phyloP scores from a whole-genome alignment of 2,329 filamentous ascomycete genomes.

The Aspergillus costaricaensis region DNA sequence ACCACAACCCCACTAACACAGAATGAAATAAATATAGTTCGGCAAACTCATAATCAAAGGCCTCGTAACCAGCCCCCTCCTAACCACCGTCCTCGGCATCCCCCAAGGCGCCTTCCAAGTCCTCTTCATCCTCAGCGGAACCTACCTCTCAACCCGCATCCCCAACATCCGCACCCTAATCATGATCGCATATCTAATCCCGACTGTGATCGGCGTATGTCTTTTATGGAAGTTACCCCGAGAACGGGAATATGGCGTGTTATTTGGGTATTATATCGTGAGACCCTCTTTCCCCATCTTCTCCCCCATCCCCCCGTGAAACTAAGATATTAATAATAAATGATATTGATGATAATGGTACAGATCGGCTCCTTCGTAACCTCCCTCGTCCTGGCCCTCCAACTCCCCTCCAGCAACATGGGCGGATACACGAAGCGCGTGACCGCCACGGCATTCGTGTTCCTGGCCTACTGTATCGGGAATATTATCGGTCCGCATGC shows the following conservation, averaged over 20 bases:
- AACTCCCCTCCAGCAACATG: conserved; percentile 43
- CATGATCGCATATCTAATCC: conserved; percentile 55
- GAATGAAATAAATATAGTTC: conserved; percentile 34
- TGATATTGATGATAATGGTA: no score
- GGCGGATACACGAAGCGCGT: conserved; percentile 55
- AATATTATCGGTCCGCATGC: conserved; percentile 53
- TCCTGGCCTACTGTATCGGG: conserved; percentile 47
- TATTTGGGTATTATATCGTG: conserved; percentile 56
- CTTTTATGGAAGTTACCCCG: conserved; percentile 55
- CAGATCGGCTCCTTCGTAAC: conserved; percentile 50
- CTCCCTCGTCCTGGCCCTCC: conserved; percentile 56
- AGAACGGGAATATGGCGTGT: conserved; percentile 48
- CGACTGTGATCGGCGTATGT: conserved; percentile 52
- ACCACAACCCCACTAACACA: no score
- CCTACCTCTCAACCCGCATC: conserved; percentile 55
- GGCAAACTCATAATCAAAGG: conserved; percentile 55
- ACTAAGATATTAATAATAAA: no score
- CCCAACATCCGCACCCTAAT: conserved; percentile 54
- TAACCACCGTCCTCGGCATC: conserved; percentile 57
- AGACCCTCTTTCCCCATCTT: no score
- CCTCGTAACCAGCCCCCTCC: conserved; percentile 49
- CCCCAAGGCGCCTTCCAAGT: conserved; percentile 58
- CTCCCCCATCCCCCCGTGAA: no score
- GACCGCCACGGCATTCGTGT: conserved; percentile 49
- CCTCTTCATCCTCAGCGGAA: conserved; percentile 53